These are phyloP conservation scores for Blastobotrys ciferrii DNA, from an alignment of 1,139 yeast species.

Conservation along the genomic window DNA sequence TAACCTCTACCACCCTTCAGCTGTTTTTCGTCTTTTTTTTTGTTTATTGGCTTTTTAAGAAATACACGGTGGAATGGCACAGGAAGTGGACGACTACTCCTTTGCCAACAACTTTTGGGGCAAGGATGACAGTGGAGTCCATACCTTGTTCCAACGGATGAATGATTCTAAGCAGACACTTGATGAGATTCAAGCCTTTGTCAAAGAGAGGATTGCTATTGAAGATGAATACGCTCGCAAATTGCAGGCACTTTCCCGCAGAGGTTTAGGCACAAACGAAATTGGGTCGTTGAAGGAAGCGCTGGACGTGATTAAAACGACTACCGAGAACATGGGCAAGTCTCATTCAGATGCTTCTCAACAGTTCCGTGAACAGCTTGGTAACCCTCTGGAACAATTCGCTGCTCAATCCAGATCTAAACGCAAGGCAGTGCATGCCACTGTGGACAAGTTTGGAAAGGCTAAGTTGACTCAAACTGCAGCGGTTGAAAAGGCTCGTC, in stretches of 20 bases:
- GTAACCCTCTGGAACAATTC: constrained; percentile 45
- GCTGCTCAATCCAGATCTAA: constrained; percentile 44
- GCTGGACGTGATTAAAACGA: constrained; percentile 56
- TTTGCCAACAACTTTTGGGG: constrained; percentile 57
- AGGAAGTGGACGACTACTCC: constrained; percentile 25
- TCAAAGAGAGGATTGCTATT: constrained; percentile 50
- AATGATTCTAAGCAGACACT: constrained; percentile 49
- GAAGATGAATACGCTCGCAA: constrained; percentile 72
- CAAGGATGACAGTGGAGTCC: constrained; percentile 50
- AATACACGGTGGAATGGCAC: constrained; percentile 4
- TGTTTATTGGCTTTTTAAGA: constrained; percentile 2
- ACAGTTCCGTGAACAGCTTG: constrained; percentile 45
- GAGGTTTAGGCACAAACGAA: constrained; percentile 57
- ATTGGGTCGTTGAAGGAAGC: constrained; percentile 57
- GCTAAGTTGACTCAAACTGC: constrained; percentile 41
- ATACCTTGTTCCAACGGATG: constrained; percentile 48
- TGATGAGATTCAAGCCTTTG: constrained; percentile 44
- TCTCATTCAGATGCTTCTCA: constrained; percentile 48
- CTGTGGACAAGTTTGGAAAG: constrained; percentile 44
- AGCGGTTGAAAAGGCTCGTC: constrained; percentile 46
- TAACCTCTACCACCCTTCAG: neutral
- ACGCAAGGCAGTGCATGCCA: constrained; percentile 47
- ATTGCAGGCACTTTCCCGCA: constrained; percentile 51
- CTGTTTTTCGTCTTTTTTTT: constrained; percentile 1
- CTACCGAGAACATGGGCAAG: constrained; percentile 51